phyloP scores from a whole-genome alignment of 768 basidiomycete genomes.

The Paxillus ammoniavirescens region DNA sequence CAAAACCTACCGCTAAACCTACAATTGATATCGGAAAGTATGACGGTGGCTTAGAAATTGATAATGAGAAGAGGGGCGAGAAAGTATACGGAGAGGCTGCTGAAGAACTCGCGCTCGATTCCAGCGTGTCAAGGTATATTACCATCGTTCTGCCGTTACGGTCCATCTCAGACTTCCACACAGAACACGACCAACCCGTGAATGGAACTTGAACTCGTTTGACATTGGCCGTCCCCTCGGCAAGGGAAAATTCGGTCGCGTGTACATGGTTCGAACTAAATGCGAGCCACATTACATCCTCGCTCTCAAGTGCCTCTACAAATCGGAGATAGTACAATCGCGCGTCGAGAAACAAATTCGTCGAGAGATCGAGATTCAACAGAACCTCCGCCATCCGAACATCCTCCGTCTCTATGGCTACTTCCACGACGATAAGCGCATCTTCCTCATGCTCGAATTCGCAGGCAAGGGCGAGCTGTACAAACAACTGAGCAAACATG shows the following conservation, averaged over 20 bases:
- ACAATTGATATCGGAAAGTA: constrained; percentile 82
- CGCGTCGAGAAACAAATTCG: constrained; percentile 96
- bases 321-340: constrained; percentile 89
- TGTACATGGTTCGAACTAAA: constrained; percentile 98
- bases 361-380: constrained; percentile 97
- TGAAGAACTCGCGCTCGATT: constrained; percentile 80
- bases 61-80: constrained; percentile 79
- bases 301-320: constrained; percentile 95
- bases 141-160: background rate
- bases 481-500: constrained; percentile 86
- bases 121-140: constrained; percentile 65
- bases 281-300: constrained; percentile 86
- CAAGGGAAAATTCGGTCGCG: constrained; percentile 99
- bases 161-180: constrained; percentile 1
- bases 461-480: constrained; percentile 97
- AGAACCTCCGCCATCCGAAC: constrained; percentile 93
- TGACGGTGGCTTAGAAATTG: constrained; percentile 94
- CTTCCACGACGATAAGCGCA: constrained; percentile 97
- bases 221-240: constrained; percentile 95
- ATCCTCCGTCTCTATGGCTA: constrained; percentile 93
- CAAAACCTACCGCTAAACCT: constrained; percentile 20
- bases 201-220: constrained; percentile 84
- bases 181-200: constrained; percentile 71
- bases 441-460: constrained; percentile 98
- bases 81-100: constrained; percentile 76